phyloP scores from a whole-genome alignment of 148 eudicot genomes.

The Nyssa sinensis region DNA sequence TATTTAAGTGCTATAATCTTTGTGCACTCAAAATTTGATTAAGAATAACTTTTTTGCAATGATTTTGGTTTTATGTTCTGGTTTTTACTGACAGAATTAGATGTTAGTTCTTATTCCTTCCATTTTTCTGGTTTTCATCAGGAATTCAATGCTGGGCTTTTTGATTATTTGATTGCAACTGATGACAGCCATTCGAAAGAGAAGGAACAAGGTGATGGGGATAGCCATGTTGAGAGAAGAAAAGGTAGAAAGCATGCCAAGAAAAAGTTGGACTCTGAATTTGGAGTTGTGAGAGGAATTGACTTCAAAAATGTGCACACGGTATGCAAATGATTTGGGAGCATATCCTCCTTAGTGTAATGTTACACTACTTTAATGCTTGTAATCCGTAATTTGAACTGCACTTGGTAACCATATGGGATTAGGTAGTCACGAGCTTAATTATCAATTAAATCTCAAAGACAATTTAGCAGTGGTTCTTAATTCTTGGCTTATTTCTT shows the following conservation, averaged over 20 bases:
- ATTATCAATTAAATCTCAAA: not conserved
- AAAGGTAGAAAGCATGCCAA: slow-evolving; percentile 54
- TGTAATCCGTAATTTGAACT: not conserved
- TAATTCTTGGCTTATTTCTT: not conserved
- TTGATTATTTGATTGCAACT: slow-evolving; percentile 86
- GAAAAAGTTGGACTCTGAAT: slow-evolving; percentile 78
- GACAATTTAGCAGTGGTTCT: not conserved
- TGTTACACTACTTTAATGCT: not conserved
- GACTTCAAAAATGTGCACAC: slow-evolving; percentile 95
- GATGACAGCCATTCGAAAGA: slow-evolving; percentile 61
- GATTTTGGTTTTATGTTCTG: not conserved
- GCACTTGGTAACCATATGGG: not conserved
- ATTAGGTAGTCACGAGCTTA: not conserved
- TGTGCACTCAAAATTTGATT: not conserved
- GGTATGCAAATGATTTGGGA: slow-evolving; percentile 34
- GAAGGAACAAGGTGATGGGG: slow-evolving; percentile 51
- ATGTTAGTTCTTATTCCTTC: slow-evolving; percentile 1
- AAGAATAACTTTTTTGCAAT: not conserved
- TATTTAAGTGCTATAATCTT: not conserved
- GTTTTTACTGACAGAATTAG: not conserved
- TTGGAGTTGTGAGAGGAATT: slow-evolving; percentile 94
- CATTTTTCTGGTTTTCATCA: slow-evolving; percentile 22
- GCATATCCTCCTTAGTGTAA: not conserved
- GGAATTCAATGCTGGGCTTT: slow-evolving; percentile 95
- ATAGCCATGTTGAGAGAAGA: slow-evolving; percentile 39